Evolutionary conservation across 164 flowering plant species (phyloP).

Genomic region (Aristolochia contorta): DNA sequence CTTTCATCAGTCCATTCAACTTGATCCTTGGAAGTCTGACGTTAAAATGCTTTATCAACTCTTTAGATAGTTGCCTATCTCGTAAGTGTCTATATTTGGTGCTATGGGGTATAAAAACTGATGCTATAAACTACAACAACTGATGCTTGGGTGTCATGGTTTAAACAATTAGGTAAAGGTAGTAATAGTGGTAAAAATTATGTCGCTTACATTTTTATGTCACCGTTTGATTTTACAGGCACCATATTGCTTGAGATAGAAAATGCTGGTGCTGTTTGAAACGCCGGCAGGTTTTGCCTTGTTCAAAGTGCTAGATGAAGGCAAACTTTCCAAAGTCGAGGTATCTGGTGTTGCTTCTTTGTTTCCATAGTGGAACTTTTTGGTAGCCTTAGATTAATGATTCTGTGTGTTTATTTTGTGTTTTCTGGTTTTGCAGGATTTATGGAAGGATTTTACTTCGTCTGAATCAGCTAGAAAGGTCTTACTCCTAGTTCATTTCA

Average conservation of each 20-base stretch:
- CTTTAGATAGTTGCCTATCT: too few relatives aligned
- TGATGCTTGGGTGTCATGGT: too few relatives aligned
- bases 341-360: conserved; percentile 15
- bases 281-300: conserved; percentile 92
- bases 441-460: conserved; percentile 56
- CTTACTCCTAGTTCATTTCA: not conserved
- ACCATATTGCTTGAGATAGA: not conserved
- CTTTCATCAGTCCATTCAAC: too few relatives aligned
- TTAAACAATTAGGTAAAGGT: too few relatives aligned
- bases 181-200: too few relatives aligned
- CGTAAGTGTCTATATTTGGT: too few relatives aligned
- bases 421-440: conserved; percentile 33
- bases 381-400: not conserved
- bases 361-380: not conserved
- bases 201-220: too few relatives aligned
- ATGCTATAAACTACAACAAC: too few relatives aligned
- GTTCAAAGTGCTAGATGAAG: conserved; percentile 84
- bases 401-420: not conserved
- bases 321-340: conserved; percentile 76
- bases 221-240: too few relatives aligned
- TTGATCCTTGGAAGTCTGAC: too few relatives aligned
- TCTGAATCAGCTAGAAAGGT: conserved; percentile 78
- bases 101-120: too few relatives aligned
- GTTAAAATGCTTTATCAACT: too few relatives aligned
- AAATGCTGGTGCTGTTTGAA: conserved; percentile 75